phyloP scores from a whole-genome alignment of 2,329 filamentous ascomycete species.

The Hirsutella rhossiliensis region DNA sequence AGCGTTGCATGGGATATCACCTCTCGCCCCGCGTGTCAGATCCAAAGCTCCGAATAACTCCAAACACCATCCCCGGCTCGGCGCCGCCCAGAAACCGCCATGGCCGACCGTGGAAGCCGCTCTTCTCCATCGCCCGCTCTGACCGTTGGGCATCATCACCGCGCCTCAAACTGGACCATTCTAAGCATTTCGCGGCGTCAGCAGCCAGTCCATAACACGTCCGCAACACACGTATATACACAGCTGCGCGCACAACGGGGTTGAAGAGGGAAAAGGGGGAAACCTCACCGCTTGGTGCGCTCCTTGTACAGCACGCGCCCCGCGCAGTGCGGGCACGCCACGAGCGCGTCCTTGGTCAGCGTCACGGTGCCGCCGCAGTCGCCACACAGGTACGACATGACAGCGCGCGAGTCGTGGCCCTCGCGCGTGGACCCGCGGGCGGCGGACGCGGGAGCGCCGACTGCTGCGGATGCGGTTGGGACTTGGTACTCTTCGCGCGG shows the following conservation, averaged over 20 bases:
- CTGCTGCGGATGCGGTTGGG: constrained; percentile 36
- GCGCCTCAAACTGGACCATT: constrained; percentile 97
- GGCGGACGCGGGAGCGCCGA: constrained; percentile 23
- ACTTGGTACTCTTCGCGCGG: constrained; percentile 71
- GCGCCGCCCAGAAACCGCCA: too few relatives aligned
- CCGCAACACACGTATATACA: not conserved
- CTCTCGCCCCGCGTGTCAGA: too few relatives aligned
- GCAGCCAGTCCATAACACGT: too few relatives aligned
- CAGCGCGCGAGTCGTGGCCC: constrained; percentile 23
- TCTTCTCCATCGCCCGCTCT: not conserved
- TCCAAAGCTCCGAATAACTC: not conserved
- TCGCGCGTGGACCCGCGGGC: constrained; percentile 28
- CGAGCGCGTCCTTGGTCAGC: constrained; percentile 35
- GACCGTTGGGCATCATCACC: constrained; percentile 31
- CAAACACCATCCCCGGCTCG: not conserved
- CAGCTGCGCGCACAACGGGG: not conserved
- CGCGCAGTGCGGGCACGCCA: constrained; percentile 51
- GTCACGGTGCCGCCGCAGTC: constrained; percentile 30
- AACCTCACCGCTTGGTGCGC: constrained; percentile 86
- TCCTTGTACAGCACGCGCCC: constrained; percentile 96
- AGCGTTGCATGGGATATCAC: too few relatives aligned
- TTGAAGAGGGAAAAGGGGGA: not conserved
- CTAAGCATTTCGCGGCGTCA: constrained; percentile 29
- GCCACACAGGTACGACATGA: constrained; percentile 29
- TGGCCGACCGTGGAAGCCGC: too few relatives aligned